Base-by-base conservation (phyloP, 306 rosid species). In the Cajanus cajan region DNA sequence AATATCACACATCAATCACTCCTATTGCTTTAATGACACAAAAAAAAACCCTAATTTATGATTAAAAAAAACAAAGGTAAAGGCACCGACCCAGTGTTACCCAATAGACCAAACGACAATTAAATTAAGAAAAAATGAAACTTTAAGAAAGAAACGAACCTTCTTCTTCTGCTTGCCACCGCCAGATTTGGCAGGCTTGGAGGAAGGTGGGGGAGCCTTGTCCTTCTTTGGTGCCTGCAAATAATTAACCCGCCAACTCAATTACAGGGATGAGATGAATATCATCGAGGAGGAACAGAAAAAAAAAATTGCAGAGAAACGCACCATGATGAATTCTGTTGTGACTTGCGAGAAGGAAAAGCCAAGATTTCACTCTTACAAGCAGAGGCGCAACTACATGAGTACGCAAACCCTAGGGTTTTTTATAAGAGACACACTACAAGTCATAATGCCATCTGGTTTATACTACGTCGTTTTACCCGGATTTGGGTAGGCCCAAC, bases 101-200 rank as follows among this genome's bases (percentile, higher is more conserved):
- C 51, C 22, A 43, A 31, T 15, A 8, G 14, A 7, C 37, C 19
- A 9, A 22, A 34, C 6, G 1, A 69, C 3, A 33, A 58, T n/a
- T 22, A 2, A 13, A 1, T 41, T 6, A 5, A 22, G 21, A 39
- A 7, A 66, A 24, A 31, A 66, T 39, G 10, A 13, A 73, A 15
- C 10, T 19, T 51, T 1, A 34, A 48, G 7, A 15, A 15, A n/a
- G 25, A 59, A 45, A 66, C 8, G 25, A 50, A 87, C 94, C 94
- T 91, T 91, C 85, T 91, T 91, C 89, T 91, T 91, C 82, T 89
- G 93, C 87, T 91, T 91, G 62, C 96, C 96, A 71, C 96, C 96
- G 14, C 93, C 90, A 41, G 89, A 89, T 28, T 89, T 91, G 78
- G 88, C 93, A 50, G 96, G 96, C 59, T 91, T 91, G 10, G 96